Percentiles rank a stretch among this genome's conserved stretches.
phyloP scores from a whole-genome alignment of 495 filamentous ascomycete species.

The Penicillium malachiteum region DNA sequence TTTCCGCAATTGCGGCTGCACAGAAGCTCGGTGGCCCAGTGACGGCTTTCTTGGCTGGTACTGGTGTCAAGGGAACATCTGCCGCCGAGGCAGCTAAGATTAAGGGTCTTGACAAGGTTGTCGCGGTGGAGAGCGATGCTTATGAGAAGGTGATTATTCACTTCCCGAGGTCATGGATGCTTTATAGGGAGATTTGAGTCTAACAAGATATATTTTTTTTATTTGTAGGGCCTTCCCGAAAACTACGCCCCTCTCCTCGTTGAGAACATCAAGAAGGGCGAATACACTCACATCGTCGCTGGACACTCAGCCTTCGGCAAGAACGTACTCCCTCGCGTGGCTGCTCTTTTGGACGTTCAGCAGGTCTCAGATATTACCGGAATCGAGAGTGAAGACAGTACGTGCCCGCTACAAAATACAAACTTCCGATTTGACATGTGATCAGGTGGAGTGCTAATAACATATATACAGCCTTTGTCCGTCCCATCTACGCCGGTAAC shows the following conservation, averaged over 20 bases:
- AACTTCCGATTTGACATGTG: constrained; percentile 20
- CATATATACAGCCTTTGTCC: constrained; percentile 67
- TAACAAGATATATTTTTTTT: constrained; percentile 7
- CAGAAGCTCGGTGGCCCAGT: constrained; percentile 81
- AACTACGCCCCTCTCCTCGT: constrained; percentile 91
- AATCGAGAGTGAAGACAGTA: constrained; percentile 85
- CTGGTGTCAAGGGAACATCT: constrained; percentile 66
- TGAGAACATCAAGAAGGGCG: constrained; percentile 93
- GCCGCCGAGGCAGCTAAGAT: constrained; percentile 88
- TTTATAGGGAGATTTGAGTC: neutral
- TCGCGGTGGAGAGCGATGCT: constrained; percentile 80
- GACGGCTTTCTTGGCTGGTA: constrained; percentile 86
- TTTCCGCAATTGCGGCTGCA: constrained; percentile 84
- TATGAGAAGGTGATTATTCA: constrained; percentile 75
- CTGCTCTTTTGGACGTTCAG: constrained; percentile 89
- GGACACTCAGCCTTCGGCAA: constrained; percentile 97
- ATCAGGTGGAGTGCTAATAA: constrained; percentile 16
- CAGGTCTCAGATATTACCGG: constrained; percentile 88
- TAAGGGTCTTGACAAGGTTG: constrained; percentile 84
- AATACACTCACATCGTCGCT: constrained; percentile 85
- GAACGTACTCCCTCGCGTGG: constrained; percentile 89
- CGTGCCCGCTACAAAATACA: constrained; percentile 17
- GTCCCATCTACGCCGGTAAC: constrained; percentile 97
- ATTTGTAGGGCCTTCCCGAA: constrained; percentile 76
- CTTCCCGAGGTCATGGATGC: neutral